Evolutionary conservation across 805 yeast species (phyloP), one percentile per base, ranked within the genome.

Genomic region (Candida succiphila): DNA sequence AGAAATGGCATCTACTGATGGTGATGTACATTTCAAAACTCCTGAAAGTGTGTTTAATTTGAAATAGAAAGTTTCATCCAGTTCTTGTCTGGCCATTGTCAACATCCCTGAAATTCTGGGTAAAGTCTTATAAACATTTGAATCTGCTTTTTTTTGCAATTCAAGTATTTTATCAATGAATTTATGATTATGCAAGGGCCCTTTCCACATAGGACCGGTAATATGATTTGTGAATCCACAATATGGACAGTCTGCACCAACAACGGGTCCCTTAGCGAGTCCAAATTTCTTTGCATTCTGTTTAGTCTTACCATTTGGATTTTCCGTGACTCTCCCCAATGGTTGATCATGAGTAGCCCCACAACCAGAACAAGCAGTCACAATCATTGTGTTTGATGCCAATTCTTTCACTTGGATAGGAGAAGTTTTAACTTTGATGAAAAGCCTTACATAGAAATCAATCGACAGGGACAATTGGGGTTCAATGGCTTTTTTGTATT

Each of bases 201-300:
- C 94, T 9, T 77, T 87, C 83, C 95, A 92, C 95, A 92, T 83
- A 39, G 99, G 99, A 4, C 99, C 99, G 7, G 89, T 87, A 24
- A 92, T 52, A 51, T 84, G 94, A 53, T 73, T 72, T 2, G 73
- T 67, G 37, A 63, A 67, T 1, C 71, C 78, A 60, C 98, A 92
- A 53, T 66, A 77, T 19, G 65, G 50, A 59, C 98, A 92, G 27
- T 63, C 51, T 7, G 68, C 57, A 9, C 77, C 73, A 2, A 77
- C 67, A 3, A 76, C 68, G 0, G 79, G 78, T 4, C 82, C 83
- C 40, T 67, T 72, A 1, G 86, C 75, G 26, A 76, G 67, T 20
- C 81, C 77, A 51, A 61, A 83, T 44, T 61, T 52, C 32, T 45
- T 46, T 17, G 56, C 61, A 27, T 67, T 58, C 33, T 42, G 51